A percentile compares a stretch with the other conserved stretches of the same genome.
Evolutionary conservation across 345 rosid species (phyloP).

Genomic region (Firmiana major): DNA sequence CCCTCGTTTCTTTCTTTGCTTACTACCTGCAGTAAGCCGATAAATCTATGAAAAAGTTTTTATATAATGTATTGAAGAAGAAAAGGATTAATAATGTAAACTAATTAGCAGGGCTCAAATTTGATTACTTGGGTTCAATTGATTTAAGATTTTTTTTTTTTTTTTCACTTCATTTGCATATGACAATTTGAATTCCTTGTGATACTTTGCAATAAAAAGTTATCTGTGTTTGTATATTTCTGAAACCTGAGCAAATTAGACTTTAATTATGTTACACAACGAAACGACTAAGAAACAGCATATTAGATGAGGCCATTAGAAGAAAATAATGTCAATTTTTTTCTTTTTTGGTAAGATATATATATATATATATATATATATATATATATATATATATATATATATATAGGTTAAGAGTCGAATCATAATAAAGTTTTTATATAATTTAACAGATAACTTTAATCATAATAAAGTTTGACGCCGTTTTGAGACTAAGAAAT

Average conservation of each 20-base stretch:
- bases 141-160: neutral
- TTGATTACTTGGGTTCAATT: neutral
- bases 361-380: too few species aligned
- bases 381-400: too few species aligned
- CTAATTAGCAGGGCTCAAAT: neutral
- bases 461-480: neutral
- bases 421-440: too few species aligned
- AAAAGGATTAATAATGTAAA: neutral
- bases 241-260: neutral
- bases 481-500: neutral
- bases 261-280: neutral
- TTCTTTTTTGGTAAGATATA: too few species aligned
- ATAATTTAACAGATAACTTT: neutral
- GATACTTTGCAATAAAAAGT: neutral
- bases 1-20: slow-evolving; percentile 56
- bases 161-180: neutral
- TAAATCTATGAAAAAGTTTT: neutral
- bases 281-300: too few species aligned
- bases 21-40: slow-evolving; percentile 46
- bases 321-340: neutral
- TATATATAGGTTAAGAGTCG: too few species aligned
- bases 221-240: neutral
- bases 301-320: too few species aligned
- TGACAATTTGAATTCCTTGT: neutral
- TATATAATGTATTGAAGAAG: neutral